Base-by-base conservation (phyloP, 2,329 filamentous ascomycete genomes). In the Sphaerulina vaccinii region DNA sequence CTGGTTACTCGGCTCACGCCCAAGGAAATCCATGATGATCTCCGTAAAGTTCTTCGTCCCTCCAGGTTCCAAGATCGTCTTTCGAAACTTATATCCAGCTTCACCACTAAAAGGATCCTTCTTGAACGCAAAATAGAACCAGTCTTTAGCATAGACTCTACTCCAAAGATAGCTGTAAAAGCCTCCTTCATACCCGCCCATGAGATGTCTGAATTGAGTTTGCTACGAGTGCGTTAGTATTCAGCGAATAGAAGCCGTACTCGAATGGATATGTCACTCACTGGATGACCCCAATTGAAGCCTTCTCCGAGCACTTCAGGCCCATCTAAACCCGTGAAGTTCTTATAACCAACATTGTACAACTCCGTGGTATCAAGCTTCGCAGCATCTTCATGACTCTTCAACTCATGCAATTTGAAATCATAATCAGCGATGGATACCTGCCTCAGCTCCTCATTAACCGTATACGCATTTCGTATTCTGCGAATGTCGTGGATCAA, bases 91-190 rank as follows among this genome's bases (percentile, higher is more conserved):
- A 11, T 24, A 22, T 11, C 52, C 52, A 5, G 22, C 33, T 7
- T 44, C 35, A 3, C 18, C 22, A 24, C 29, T 49, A 21, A 55
- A 40, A 3, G 44, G 38, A 24, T 49, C 23, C 1, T 39, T 3
- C 24, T 49, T 49, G 42, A 51, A 55, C 7, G 29, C 35, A 7
- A 43, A 43, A 33, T 51, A 45, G 21, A 51, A 55, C 13, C 45
- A 29, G 29, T 55, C 48, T 5, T 40, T 38, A 7, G 29, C 36
- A 16, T 52, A 48, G 10, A 48, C 32, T 39, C 39, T n/a, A 19
- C 36, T 42, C 48, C 49, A 55, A 8, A 33, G 38, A 16, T 49
- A 55, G 7, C 40, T 36, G 38, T 56, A 53, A 27, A 47, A 53
- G 8, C 22, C 23, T 1, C 37, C 50, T 36, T 41, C 46, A 22